These are phyloP conservation scores for Oehlia diaphana DNA, from an alignment of 192 early-diverging fungal species.

Conservation along the genomic window DNA sequence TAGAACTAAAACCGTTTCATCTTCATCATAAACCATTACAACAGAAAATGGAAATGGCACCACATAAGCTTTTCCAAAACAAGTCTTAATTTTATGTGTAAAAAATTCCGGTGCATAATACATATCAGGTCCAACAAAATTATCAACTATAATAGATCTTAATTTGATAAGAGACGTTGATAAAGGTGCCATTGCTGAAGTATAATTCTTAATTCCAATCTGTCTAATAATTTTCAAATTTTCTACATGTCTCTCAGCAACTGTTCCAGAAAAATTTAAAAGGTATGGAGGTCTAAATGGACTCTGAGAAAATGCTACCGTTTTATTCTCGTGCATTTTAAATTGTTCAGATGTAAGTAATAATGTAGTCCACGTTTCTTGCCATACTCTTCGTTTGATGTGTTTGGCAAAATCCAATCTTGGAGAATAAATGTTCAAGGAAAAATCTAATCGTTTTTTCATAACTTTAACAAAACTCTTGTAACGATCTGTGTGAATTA, in stretches of 20 bases:
- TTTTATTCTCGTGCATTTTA: slow-evolving; percentile 53
- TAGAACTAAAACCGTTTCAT: slow-evolving; percentile 50
- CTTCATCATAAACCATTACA: slow-evolving; percentile 68
- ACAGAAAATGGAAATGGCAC: slow-evolving; percentile 69
- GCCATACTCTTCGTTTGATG: slow-evolving; percentile 60
- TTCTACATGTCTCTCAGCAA: slow-evolving; percentile 67
- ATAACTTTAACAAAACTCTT: neutral
- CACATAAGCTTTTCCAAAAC: slow-evolving; percentile 62
- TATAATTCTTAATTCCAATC: slow-evolving; percentile 57
- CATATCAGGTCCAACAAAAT: slow-evolving; percentile 65
- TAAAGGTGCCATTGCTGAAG: slow-evolving; percentile 41
- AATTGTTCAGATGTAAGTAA: slow-evolving; percentile 59
- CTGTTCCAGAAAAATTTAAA: slow-evolving; percentile 62
- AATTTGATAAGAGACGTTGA: slow-evolving; percentile 33
- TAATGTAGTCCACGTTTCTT: slow-evolving; percentile 69
- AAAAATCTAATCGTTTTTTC: slow-evolving; percentile 47
- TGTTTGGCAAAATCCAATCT: slow-evolving; percentile 42
- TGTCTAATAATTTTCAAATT: slow-evolving; percentile 60
- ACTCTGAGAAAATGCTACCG: slow-evolving; percentile 55
- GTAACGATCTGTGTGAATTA: slow-evolving; percentile 42
- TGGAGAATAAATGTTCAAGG: slow-evolving; percentile 54
- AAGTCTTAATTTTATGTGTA: slow-evolving; percentile 50
- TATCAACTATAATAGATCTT: slow-evolving; percentile 39
- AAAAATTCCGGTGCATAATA: slow-evolving; percentile 61
- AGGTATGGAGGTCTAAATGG: slow-evolving; percentile 63